phyloP scores from a whole-genome alignment of 1,139 yeast species.

The Taiozyma sp. region DNA sequence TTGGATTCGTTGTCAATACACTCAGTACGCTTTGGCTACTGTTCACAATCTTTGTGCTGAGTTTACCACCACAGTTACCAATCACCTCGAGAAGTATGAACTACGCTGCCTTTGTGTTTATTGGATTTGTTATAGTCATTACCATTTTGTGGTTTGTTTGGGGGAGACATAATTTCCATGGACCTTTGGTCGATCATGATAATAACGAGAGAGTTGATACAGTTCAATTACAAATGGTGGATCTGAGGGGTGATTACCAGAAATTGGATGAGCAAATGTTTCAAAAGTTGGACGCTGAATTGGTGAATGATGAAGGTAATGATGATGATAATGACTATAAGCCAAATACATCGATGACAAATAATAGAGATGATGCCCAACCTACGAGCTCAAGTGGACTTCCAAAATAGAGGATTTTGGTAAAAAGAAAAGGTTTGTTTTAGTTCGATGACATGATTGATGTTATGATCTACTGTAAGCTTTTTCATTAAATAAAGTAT shows the following conservation, averaged over 20 bases:
- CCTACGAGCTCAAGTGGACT: not conserved
- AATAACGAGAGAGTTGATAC: constrained; percentile 28
- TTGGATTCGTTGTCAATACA: constrained; percentile 62
- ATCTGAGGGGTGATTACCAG: constrained; percentile 13
- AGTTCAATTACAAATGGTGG: constrained; percentile 13
- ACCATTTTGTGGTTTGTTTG: constrained; percentile 48
- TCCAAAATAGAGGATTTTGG: not conserved
- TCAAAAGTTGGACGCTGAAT: constrained; percentile 15
- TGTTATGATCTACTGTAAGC: not conserved
- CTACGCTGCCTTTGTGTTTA: constrained; percentile 62
- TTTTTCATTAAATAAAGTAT: too few species aligned
- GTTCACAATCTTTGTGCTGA: constrained; percentile 55
- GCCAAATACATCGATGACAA: not conserved
- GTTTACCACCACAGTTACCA: constrained; percentile 71
- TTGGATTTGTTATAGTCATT: constrained; percentile 42
- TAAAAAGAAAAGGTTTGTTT: not conserved
- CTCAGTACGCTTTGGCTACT: constrained; percentile 57
- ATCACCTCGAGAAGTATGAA: constrained; percentile 63
- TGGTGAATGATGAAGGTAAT: constrained; percentile 1
- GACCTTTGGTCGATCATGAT: constrained; percentile 57
- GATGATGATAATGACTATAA: too few species aligned
- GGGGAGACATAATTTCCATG: constrained; percentile 57
- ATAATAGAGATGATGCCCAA: not conserved
- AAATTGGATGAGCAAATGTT: constrained; percentile 19
- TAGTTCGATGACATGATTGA: not conserved